These are phyloP conservation scores for Huntiella savannae DNA, from an alignment of 2,329 filamentous ascomycete genomes.

Conservation along the genomic window DNA sequence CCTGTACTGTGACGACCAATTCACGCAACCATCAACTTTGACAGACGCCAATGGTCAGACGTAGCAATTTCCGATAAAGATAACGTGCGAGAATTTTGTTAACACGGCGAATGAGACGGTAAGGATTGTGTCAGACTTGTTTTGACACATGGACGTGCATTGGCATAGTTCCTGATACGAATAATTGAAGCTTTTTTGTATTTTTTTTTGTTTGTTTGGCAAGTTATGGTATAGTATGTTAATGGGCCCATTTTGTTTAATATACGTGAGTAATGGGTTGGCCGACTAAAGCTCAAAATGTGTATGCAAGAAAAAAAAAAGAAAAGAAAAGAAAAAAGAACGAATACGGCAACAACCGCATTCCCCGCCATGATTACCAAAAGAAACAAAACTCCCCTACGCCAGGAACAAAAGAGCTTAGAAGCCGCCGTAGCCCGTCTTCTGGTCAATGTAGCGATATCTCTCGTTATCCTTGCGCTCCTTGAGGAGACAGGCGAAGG, in stretches of 20 bases:
- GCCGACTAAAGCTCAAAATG: not conserved
- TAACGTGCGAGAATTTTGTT: too few relatives aligned
- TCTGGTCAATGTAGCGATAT: conserved; percentile 67
- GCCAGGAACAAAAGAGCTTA: conserved; percentile 17
- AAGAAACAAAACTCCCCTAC: not conserved
- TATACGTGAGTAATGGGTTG: too few relatives aligned
- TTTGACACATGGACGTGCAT: too few relatives aligned
- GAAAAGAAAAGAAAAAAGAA: not conserved
- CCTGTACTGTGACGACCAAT: too few relatives aligned
- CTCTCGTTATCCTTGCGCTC: conserved; percentile 62
- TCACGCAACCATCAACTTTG: too few relatives aligned
- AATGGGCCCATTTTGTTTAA: too few relatives aligned
- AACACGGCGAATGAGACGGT: too few relatives aligned
- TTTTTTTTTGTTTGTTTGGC: not conserved
- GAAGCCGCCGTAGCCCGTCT: conserved; percentile 36
- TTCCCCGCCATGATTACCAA: not conserved
- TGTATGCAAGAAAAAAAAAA: conserved; percentile 1
- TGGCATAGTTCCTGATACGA: too few relatives aligned
- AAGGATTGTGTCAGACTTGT: too few relatives aligned
- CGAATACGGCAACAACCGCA: not conserved
- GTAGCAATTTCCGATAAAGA: too few relatives aligned
- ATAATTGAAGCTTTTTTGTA: not conserved
- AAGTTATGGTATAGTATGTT: too few relatives aligned
- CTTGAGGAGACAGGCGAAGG: conserved; percentile 58
- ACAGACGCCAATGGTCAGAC: too few relatives aligned